phyloP scores from a whole-genome alignment of 2,329 filamentous ascomycete species.

The Aspergillus fumigatus region DNA sequence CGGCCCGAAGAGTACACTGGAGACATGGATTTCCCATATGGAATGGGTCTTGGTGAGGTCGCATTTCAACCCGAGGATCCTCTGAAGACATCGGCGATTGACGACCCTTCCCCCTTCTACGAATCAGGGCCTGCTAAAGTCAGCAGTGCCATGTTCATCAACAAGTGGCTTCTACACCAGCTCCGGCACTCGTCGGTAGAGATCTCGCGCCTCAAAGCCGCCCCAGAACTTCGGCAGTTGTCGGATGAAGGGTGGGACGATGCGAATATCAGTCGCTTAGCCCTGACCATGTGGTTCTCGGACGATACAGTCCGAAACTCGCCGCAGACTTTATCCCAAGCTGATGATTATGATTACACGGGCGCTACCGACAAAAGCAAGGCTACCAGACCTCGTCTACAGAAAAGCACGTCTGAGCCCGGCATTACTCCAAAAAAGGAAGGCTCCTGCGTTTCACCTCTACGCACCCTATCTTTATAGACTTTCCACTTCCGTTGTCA shows the following conservation, averaged over 20 bases:
- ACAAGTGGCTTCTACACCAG: slow-evolving; percentile 29
- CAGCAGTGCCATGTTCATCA: slow-evolving; percentile 21
- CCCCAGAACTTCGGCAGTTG: slow-evolving; percentile 14
- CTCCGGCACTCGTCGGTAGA: slow-evolving; percentile 26
- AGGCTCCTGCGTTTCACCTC: neutral
- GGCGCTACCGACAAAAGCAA: neutral
- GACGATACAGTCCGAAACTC: slow-evolving; percentile 12
- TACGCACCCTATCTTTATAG: neutral
- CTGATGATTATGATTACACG: neutral
- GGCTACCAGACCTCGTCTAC: neutral
- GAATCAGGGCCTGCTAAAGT: slow-evolving; percentile 10
- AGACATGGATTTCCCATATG: neutral
- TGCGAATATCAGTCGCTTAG: slow-evolving; percentile 17
- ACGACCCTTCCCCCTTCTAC: slow-evolving; percentile 16
- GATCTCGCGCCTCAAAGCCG: slow-evolving; percentile 20
- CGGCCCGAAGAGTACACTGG: neutral
- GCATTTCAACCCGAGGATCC: slow-evolving; percentile 10
- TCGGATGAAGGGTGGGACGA: slow-evolving; percentile 15
- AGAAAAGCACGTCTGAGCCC: neutral
- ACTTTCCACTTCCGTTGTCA: too few species aligned
- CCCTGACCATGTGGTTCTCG: slow-evolving; percentile 19
- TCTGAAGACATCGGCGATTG: slow-evolving; percentile 15
- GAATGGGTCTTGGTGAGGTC: slow-evolving; percentile 1
- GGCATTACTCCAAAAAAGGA: neutral
- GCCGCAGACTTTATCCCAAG: neutral